phyloP scores from a whole-genome alignment of 768 basidiomycete species.

The Naganishia onofrii region DNA sequence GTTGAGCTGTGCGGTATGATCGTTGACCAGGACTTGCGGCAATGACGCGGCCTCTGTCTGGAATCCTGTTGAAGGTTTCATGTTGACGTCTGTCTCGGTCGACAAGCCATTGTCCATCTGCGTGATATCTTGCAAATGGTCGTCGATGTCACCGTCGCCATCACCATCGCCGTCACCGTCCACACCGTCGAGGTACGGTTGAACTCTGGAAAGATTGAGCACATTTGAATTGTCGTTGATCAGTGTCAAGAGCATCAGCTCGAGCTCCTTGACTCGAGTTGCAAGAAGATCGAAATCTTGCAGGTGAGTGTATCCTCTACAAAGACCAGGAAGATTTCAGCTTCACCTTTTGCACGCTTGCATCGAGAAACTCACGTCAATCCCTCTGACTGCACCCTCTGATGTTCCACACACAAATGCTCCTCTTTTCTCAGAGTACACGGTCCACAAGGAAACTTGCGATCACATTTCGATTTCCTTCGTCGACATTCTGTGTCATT shows the following conservation, averaged over 20 bases:
- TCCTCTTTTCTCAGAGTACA: conserved; percentile 20
- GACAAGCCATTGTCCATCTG: not conserved
- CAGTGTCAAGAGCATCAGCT: conserved; percentile 12
- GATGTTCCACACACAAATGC: conserved; percentile 26
- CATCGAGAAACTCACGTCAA: conserved; percentile 18
- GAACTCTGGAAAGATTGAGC: not conserved
- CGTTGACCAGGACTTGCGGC: not conserved
- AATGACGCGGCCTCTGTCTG: not conserved
- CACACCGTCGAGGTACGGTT: conserved; percentile 1
- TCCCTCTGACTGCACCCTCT: conserved; percentile 18
- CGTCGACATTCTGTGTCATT: conserved; percentile 13
- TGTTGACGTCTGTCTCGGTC: not conserved
- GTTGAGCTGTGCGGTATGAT: not conserved
- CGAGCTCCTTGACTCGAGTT: conserved; percentile 18
- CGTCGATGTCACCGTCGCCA: not conserved
- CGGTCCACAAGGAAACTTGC: conserved; percentile 31
- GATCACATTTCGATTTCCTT: conserved; percentile 32
- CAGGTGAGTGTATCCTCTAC: conserved; percentile 26
- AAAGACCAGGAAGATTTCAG: not conserved
- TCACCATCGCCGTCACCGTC: conserved; percentile 1
- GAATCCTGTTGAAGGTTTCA: not conserved
- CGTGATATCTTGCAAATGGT: not conserved
- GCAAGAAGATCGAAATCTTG: conserved; percentile 17
- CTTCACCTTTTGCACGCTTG: not conserved
- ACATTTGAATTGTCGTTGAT: conserved; percentile 1